Evolutionary conservation across 495 filamentous ascomycete genomes (phyloP).

Genomic region (Collariella sp.): DNA sequence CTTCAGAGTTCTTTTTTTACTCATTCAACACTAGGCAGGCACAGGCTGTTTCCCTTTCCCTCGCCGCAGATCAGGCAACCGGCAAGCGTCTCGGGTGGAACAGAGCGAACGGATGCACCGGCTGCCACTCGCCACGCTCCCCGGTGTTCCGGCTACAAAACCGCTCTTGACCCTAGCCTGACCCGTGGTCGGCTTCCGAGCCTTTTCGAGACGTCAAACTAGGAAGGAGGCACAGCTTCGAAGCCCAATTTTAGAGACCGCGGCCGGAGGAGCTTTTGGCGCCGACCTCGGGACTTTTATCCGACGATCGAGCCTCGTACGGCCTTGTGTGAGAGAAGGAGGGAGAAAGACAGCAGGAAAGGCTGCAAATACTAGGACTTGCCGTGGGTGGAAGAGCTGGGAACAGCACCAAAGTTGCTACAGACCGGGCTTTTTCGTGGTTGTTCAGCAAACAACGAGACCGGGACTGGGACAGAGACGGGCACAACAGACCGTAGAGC

Average conservation of each 20-base stretch:
- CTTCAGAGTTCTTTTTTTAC: background rate
- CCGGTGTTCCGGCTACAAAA: background rate
- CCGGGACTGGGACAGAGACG: no score
- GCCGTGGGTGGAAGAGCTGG: background rate
- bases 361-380: background rate
- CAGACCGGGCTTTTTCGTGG: background rate
- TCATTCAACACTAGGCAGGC: background rate
- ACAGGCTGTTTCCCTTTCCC: background rate
- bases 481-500: no score
- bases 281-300: no score
- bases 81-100: background rate
- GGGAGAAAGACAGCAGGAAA: background rate
- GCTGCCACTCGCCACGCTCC: background rate
- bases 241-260: background rate
- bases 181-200: background rate
- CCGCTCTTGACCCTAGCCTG: background rate
- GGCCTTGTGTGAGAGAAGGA: background rate
- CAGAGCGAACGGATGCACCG: slow-evolving; percentile 1
- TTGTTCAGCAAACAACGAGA: no score
- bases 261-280: no score
- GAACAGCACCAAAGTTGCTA: background rate
- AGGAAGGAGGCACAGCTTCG: background rate
- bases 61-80: background rate
- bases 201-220: no score
- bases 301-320: no score